Base-by-base conservation (phyloP, 225 moss, liverwort and hornwort species). In the Sphagnum tenellum region DNA sequence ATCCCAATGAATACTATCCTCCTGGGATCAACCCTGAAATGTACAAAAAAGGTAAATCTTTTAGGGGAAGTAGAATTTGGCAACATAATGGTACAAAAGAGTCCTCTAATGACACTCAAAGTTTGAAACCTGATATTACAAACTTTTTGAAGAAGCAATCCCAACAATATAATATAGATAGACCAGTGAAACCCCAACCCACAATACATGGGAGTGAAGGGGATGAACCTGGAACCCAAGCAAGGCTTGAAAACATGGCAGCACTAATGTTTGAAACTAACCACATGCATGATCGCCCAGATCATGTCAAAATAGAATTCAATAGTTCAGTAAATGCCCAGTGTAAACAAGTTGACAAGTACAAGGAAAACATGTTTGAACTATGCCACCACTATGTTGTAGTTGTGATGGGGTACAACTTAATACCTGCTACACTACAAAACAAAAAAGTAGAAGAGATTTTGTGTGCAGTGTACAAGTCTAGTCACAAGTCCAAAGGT, bases 371-470 rank as follows among this genome's bases (percentile, higher is more conserved):
- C 9, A 44, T 82, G 52, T 69, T 73, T 57, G 75, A 76, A 29
- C 57, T 46, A n/a, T 78, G 78, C 48, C 73, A 78, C 44, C 69
- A 79, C 48, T 82, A 82, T 4, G 51, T 82, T 53, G 11, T 79
- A 12, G 64, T 82, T 14, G 50, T 62, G 46, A 54, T 76, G 45
- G 82, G 73, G 0, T 71, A 76, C 9, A 73, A 78, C 47, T 68
- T 29, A 29, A 29, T 29, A 29, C 29, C 29, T 29, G 29, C 0
- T 29, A 29, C 29, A 29, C 29, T 29, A 29, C 29, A 29, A 29
- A 29, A 60, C 45, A 14, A 54, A 7, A 79, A 66, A 56, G 54
- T 68, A 51, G 78, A 78, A 57, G 73, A 64, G 50, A 46, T 82
- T 66, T 71, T 82, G 0, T 63, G 78, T 60, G 57, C 71, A 47